Conservation (phyloP, 768 basidiomycete genomes). For the Lepiota subincarnata region DNA sequence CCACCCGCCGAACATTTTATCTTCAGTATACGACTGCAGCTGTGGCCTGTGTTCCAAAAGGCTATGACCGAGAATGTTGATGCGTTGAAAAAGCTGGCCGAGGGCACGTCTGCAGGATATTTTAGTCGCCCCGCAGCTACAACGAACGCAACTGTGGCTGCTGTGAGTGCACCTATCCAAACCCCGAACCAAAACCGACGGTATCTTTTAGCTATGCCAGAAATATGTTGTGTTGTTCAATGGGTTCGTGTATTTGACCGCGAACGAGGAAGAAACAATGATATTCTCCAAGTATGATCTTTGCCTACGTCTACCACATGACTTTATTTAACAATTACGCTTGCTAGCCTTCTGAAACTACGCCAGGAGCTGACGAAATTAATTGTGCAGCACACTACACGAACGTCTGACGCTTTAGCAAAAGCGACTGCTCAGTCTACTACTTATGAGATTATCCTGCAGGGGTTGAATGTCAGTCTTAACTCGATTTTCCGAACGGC, state of each 20-base stretch:
- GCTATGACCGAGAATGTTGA: constrained; percentile 82
- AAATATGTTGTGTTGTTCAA: constrained; percentile 82
- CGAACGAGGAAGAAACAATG: constrained; percentile 90
- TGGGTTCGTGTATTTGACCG: constrained; percentile 74
- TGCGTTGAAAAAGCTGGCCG: constrained; percentile 76
- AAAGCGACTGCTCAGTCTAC: constrained; percentile 66
- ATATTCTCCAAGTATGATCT: constrained; percentile 83
- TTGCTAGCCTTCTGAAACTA: constrained; percentile 69
- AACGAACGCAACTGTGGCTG: constrained; percentile 64
- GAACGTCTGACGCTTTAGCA: constrained; percentile 54
- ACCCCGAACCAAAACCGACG: constrained; percentile 9
- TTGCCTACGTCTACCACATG: not conserved
- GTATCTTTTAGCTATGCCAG: constrained; percentile 51
- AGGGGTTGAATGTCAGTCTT: constrained; percentile 66
- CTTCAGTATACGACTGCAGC: constrained; percentile 72
- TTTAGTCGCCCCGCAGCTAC: constrained; percentile 58
- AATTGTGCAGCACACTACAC: constrained; percentile 66
- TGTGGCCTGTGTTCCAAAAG: constrained; percentile 95
- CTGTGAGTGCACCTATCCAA: constrained; percentile 36
- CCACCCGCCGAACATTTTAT: constrained; percentile 79
- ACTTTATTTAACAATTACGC: constrained; percentile 4
- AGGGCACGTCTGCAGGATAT: constrained; percentile 59
- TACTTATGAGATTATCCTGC: constrained; percentile 74
- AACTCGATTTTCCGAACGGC: not conserved
- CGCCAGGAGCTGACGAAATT: constrained; percentile 80